Base-by-base conservation (phyloP, 1,284 basidiomycete genomes). In the Cutaneotrichosporon sp. region DNA sequence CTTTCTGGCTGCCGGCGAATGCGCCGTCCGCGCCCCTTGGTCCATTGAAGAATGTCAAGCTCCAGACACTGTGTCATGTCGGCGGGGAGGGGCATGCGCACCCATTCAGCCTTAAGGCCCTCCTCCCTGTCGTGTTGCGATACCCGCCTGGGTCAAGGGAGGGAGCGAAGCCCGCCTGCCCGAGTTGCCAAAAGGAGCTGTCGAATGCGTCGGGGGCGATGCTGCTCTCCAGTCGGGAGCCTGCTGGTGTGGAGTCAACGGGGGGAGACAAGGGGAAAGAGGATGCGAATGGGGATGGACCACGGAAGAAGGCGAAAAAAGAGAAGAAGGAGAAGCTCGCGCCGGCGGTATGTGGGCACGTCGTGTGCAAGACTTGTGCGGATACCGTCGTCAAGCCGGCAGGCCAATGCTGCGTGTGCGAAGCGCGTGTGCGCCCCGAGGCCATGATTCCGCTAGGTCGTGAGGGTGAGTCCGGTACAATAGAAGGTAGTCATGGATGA, bases 1-100 rank as follows among this genome's bases (percentile, higher is more conserved):
- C 93, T 62, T 97, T 94, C 70, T 97, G 92, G 92, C 79, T 96
- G 39, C 91, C 88, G 17, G 88, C 84, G 0, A 75, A 94, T 31
- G 90, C 91, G 0, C 91, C 92, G 25, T 84, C 84, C 0, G 83
- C 82, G 9, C 70, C 70, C 22, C 60, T 88, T 78, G 54, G 81
- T 66, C 60, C 85, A 77, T 74, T 91, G 31, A 81, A 82, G 60
- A 86, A 89, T 63, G 81, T 90, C 46, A 91, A 91, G 74, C 75
- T 90, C 34, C 86, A 89, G 68, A 90, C 89, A 7, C 82, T 87
- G 55, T 97, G 92, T 75, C 82, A 85, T 49, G 87, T 87, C 6
- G 86, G 85, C 0, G 79, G 80, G 59, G 84, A 83, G 6, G 72
- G 82, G 3, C 24, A 25, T 20, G 26, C 52, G 17, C 57, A 59